Evolutionary conservation across 139 green algal species (phyloP).

Genomic region (Volvox reticuliferus): DNA sequence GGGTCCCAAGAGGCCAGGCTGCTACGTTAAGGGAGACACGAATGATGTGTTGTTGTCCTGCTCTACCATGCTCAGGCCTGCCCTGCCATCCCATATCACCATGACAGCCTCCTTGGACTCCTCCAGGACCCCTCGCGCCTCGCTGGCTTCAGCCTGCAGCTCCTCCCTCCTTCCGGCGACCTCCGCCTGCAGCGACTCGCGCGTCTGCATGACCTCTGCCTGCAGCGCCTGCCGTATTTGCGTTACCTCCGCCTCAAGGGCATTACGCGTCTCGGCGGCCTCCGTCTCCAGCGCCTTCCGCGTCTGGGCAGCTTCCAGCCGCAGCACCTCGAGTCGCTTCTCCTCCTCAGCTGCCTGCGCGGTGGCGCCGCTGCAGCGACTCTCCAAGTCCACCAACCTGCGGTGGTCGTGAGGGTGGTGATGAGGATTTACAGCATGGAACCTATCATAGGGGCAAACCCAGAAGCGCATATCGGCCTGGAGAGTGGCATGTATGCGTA

Average conservation of each 20-base stretch:
- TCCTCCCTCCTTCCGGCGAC: neutral
- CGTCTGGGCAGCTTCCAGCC: neutral
- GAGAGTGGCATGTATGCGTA: no score
- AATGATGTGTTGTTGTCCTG: no score
- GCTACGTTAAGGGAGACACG: no score
- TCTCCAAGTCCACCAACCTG: slow-evolving; percentile 64
- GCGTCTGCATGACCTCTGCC: neutral
- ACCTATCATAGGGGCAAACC: neutral
- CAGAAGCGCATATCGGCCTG: neutral
- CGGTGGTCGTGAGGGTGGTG: neutral
- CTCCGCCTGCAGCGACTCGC: neutral
- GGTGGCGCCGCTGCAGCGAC: slow-evolving; percentile 35
- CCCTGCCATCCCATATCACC: neutral
- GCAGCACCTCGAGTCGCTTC: slow-evolving; percentile 25
- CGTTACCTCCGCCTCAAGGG: neutral
- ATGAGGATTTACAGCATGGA: neutral
- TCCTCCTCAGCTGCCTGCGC: slow-evolving; percentile 55
- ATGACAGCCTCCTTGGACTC: neutral
- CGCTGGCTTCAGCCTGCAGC: neutral
- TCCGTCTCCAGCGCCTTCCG: neutral
- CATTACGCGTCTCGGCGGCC: neutral
- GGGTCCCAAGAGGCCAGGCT: no score
- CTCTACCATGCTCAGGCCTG: no score
- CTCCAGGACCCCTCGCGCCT: neutral
- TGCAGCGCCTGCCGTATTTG: slow-evolving; percentile 5